phyloP scores from a whole-genome alignment of 495 filamentous ascomycete genomes.

The Penicillium macrosclerotiorum region DNA sequence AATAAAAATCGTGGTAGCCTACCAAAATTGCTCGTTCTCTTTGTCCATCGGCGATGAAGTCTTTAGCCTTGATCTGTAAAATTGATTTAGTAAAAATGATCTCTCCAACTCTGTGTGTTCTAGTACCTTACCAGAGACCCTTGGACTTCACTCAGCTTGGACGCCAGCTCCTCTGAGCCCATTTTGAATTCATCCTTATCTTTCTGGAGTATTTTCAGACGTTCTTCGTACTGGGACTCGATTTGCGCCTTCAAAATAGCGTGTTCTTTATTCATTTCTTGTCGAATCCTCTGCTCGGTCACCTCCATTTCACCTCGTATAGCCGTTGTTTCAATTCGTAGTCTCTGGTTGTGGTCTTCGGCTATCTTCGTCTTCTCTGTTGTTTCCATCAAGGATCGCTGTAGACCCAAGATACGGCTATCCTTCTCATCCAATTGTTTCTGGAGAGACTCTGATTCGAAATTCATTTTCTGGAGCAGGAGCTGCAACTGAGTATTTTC shows the following conservation, averaged over 20 bases:
- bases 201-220: slow-evolving; percentile 16
- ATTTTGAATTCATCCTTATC: slow-evolving; percentile 25
- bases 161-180: slow-evolving; percentile 5
- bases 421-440: slow-evolving; percentile 16
- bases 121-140: slow-evolving; percentile 26
- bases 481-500: slow-evolving; percentile 29
- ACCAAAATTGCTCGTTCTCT: slow-evolving; percentile 15
- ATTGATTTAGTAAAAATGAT: too few relatives aligned
- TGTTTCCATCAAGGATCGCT: slow-evolving; percentile 17
- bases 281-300: slow-evolving; percentile 21
- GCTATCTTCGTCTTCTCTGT: slow-evolving; percentile 8
- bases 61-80: slow-evolving; percentile 21
- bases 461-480: slow-evolving; percentile 18
- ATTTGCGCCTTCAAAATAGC: slow-evolving; percentile 17
- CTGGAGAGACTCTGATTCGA: slow-evolving; percentile 12
- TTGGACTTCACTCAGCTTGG: slow-evolving; percentile 19
- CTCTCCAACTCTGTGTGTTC: too few relatives aligned
- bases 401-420: slow-evolving; percentile 14
- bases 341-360: slow-evolving; percentile 3
- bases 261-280: slow-evolving; percentile 24
- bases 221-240: slow-evolving; percentile 21
- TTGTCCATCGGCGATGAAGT: slow-evolving; percentile 6
- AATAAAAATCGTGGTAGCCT: not conserved
- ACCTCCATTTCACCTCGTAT: slow-evolving; percentile 19
- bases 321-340: slow-evolving; percentile 19